phyloP scores from a whole-genome alignment of 306 rosid genomes.

The Cyamopsis tetragonoloba region DNA sequence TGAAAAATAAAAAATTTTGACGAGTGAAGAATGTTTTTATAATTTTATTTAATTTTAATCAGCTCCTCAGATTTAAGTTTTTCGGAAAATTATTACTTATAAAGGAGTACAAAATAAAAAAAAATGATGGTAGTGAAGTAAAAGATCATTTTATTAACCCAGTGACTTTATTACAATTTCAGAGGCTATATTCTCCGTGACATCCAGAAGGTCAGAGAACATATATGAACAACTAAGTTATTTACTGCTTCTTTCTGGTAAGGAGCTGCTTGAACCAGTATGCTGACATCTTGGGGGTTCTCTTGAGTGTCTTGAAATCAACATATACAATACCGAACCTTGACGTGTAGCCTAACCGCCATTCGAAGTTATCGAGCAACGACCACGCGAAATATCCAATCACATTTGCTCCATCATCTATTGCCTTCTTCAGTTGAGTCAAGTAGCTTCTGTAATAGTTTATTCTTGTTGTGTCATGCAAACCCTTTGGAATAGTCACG shows the following conservation, averaged over 20 bases:
- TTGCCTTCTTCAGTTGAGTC: constrained; percentile 68
- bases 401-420: constrained; percentile 71
- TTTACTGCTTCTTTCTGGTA: constrained; percentile 38
- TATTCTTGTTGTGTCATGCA: constrained; percentile 74
- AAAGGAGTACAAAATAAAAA: too few species aligned
- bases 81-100: too few species aligned
- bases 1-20: too few species aligned
- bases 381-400: constrained; percentile 93
- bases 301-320: constrained; percentile 71
- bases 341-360: constrained; percentile 86
- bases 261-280: constrained; percentile 76
- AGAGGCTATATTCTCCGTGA: neutral
- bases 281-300: constrained; percentile 89
- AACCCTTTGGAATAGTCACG: constrained; percentile 46
- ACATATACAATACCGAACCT: constrained; percentile 91
- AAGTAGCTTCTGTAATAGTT: constrained; percentile 63
- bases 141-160: constrained; percentile 14
- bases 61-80: too few species aligned
- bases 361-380: constrained; percentile 86
- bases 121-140: too few species aligned
- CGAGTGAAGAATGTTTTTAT: too few species aligned
- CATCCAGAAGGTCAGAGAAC: too few species aligned
- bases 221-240: too few species aligned
- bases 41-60: too few species aligned
- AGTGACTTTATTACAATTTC: constrained; percentile 21